phyloP scores from a whole-genome alignment of 371 early-diverging fungal genomes.

The Batkoa obscura region DNA sequence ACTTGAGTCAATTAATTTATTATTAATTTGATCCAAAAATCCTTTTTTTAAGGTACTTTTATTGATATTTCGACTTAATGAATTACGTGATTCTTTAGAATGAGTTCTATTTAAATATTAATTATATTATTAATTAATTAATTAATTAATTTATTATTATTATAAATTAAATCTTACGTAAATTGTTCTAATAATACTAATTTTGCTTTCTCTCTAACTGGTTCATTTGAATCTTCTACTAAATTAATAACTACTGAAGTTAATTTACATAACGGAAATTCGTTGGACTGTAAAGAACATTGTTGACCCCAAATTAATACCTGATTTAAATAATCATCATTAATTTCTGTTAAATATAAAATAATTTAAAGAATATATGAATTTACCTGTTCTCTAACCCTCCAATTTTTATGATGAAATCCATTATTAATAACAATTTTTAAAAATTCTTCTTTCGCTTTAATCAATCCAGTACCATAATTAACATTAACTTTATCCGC shows the following conservation, averaged over 20 bases:
- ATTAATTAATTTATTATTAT: neutral
- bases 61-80: neutral
- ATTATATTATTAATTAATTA: neutral
- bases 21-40: neutral
- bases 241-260: neutral
- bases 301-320: neutral
- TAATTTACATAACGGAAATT: slow-evolving; percentile 2
- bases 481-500: neutral
- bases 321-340: no score
- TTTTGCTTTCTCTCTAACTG: slow-evolving; percentile 5
- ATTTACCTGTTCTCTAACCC: slow-evolving; percentile 6
- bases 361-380: neutral
- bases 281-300: neutral
- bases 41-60: neutral
- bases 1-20: neutral
- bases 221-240: slow-evolving; percentile 4
- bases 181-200: slow-evolving; percentile 1
- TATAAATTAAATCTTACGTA: neutral
- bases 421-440: neutral
- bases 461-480: no score
- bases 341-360: neutral
- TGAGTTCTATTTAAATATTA: neutral
- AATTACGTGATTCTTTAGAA: neutral
- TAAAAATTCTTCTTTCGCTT: no score
- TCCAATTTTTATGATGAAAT: neutral